These are phyloP conservation scores for Sarocladium strictum DNA, from an alignment of 2,329 filamentous ascomycete genomes.

Conservation along the genomic window DNA sequence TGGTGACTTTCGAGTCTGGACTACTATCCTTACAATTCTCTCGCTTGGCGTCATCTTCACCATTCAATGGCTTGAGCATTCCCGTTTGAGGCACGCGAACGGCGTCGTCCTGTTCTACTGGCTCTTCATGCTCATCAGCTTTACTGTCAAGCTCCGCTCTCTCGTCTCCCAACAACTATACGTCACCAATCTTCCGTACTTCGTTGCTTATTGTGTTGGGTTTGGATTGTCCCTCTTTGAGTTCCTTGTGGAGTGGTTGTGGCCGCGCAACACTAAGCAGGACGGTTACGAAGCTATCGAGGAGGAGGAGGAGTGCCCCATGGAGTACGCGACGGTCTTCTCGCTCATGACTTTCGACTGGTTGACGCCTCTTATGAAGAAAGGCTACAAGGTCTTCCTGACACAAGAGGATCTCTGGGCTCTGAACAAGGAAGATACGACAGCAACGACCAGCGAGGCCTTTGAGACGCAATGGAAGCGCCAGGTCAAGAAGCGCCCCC, in stretches of 20 bases:
- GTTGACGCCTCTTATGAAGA: constrained; percentile 98
- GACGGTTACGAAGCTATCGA: constrained; percentile 53
- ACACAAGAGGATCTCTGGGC: constrained; percentile 97
- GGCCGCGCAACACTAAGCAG: constrained; percentile 61
- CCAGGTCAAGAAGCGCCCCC: constrained; percentile 64
- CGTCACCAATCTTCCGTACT: constrained; percentile 62
- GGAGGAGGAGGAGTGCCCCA: constrained; percentile 60
- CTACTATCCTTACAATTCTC: constrained; percentile 63
- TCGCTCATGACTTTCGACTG: constrained; percentile 91
- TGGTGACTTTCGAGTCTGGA: constrained; percentile 82
- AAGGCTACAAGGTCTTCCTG: constrained; percentile 84
- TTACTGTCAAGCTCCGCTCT: constrained; percentile 78
- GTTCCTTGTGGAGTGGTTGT: constrained; percentile 78
- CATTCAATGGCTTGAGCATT: constrained; percentile 83
- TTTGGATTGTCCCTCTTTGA: constrained; percentile 64
- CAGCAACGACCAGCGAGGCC: constrained; percentile 60
- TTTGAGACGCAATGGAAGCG: constrained; percentile 73
- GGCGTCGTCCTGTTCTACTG: constrained; percentile 89
- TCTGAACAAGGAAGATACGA: constrained; percentile 72
- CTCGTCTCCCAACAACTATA: constrained; percentile 74
- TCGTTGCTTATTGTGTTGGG: constrained; percentile 67
- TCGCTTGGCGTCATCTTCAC: constrained; percentile 70
- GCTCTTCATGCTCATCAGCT: constrained; percentile 75
- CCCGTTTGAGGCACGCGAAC: constrained; percentile 76
- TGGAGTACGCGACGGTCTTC: constrained; percentile 91